Evolutionary conservation across 2,329 filamentous ascomycete species (phyloP).

Genomic region (Neocucurbitaria cava): DNA sequence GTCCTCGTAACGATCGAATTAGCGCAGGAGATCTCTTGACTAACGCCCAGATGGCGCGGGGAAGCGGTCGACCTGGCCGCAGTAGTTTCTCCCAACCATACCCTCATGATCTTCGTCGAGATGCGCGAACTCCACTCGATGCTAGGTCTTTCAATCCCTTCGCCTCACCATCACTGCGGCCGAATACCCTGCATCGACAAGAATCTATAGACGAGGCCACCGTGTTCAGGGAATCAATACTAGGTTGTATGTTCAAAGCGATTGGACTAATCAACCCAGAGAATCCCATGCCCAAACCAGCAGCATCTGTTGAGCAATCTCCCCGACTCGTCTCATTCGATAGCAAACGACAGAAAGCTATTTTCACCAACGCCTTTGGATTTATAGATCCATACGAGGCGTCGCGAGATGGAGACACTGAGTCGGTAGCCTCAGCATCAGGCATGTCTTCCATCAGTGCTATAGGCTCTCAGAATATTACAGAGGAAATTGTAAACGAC

Average conservation of each 20-base stretch:
- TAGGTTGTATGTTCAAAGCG: constrained; percentile 95
- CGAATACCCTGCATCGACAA: constrained; percentile 67
- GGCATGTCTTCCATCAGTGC: constrained; percentile 58
- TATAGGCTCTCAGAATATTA: constrained; percentile 67
- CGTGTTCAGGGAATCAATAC: constrained; percentile 84
- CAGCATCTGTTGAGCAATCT: constrained; percentile 80
- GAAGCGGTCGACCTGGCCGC: constrained; percentile 58
- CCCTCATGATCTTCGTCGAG: constrained; percentile 50
- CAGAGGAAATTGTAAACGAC: constrained; percentile 86
- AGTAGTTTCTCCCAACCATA: constrained; percentile 59
- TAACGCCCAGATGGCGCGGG: constrained; percentile 74
- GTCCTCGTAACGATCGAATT: constrained; percentile 39
- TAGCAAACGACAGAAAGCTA: constrained; percentile 76
- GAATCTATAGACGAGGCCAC: constrained; percentile 88
- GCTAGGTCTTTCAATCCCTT: constrained; percentile 53
- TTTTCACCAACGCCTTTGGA: constrained; percentile 88
- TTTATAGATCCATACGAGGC: constrained; percentile 86
- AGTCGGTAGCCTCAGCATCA: constrained; percentile 72
- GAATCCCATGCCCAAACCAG: constrained; percentile 66
- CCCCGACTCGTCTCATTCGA: constrained; percentile 86
- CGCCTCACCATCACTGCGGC: constrained; percentile 36
- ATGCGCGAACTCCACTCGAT: constrained; percentile 54
- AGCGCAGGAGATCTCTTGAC: constrained; percentile 76
- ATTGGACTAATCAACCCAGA: constrained; percentile 79
- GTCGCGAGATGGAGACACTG: constrained; percentile 80